phyloP scores from a whole-genome alignment of 495 filamentous ascomycete species.

The Hyaloscypha finlandica region DNA sequence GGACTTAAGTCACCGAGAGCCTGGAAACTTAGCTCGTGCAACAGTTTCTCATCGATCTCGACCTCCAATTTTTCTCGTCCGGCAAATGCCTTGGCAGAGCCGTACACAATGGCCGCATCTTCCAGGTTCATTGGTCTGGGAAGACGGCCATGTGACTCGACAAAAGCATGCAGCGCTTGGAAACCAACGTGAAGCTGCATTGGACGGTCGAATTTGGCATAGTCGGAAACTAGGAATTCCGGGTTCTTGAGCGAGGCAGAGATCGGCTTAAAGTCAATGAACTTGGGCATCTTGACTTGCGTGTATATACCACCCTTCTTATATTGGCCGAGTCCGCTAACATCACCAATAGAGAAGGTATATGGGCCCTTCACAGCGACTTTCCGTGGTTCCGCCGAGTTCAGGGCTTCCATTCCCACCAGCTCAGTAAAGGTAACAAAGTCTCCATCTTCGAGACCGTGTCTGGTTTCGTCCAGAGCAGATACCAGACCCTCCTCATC shows the following conservation, averaged over 20 bases:
- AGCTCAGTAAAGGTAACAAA: slow-evolving; percentile 93
- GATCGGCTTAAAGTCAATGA: slow-evolving; percentile 84
- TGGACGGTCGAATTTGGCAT: slow-evolving; percentile 94
- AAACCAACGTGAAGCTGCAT: slow-evolving; percentile 89
- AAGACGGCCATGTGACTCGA: slow-evolving; percentile 66
- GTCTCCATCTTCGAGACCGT: slow-evolving; percentile 95
- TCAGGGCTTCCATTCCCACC: slow-evolving; percentile 89
- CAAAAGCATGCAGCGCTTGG: slow-evolving; percentile 88
- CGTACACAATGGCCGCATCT: slow-evolving; percentile 78
- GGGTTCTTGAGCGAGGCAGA: slow-evolving; percentile 77
- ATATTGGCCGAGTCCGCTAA: slow-evolving; percentile 83
- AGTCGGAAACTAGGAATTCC: slow-evolving; percentile 89
- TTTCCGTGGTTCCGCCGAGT: slow-evolving; percentile 79
- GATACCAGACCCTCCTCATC: slow-evolving; percentile 88
- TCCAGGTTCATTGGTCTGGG: slow-evolving; percentile 80
- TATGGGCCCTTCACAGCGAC: slow-evolving; percentile 94
- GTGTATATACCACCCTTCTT: slow-evolving; percentile 83
- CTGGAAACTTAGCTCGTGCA: slow-evolving; percentile 93
- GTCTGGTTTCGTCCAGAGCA: slow-evolving; percentile 91
- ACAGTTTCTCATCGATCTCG: slow-evolving; percentile 88
- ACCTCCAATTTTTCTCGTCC: slow-evolving; percentile 68
- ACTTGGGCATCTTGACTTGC: slow-evolving; percentile 98
- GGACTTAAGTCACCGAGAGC: slow-evolving; percentile 90
- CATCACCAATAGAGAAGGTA: slow-evolving; percentile 95
- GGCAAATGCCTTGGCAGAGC: slow-evolving; percentile 69